Base-by-base conservation (phyloP, 2,329 filamentous ascomycete genomes). In the Xylariaceae sp. region DNA sequence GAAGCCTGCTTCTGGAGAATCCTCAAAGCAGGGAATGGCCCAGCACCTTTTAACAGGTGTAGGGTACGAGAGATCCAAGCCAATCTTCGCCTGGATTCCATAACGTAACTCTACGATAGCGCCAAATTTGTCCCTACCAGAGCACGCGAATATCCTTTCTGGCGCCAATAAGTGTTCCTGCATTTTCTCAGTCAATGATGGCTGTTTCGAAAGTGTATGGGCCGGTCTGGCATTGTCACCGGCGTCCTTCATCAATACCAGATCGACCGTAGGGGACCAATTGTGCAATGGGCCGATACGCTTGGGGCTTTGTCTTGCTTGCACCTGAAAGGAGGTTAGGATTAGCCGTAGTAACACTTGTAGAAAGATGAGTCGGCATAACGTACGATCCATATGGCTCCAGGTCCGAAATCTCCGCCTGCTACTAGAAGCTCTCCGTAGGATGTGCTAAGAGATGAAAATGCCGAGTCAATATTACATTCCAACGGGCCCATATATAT, bases 401-500 rank as follows among this genome's bases (percentile, higher is more conserved):
- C 92, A 56, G 86, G 81, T 8, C 90, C 88, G 49, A 86, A 87
- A 60, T 88, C 85, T 0, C 92, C 91, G 4, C 87, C 88, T 45
- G 87, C 83, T 34, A 95, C 80, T 44, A 96, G 74, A n/a, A 95
- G 79, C 67, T 96, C 92, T 2, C 84, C 84, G 54, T 81, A 83
- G 34, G 78, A 74, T 58, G 83, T 80, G 45, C 81, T 83, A n/a
- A 88, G 76, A 49, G 85, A 88, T 48, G 90, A 87, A 67, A 97
- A 95, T 2, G 90, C 90, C 2, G 81, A 85, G 54, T 90, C 87
- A 44, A 95, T 86, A 56, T 88, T 89, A 63, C 87, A 87, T 49
- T 81, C 78, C 60, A 89, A 83, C 47, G 79, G 78, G 7, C 87
- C 87, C 53, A 89, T 77, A 50, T 80, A 76, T 43, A 79, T 77